Evolutionary conservation across 2,329 filamentous ascomycete genomes (phyloP).

Genomic region (Diaporthe sp.): DNA sequence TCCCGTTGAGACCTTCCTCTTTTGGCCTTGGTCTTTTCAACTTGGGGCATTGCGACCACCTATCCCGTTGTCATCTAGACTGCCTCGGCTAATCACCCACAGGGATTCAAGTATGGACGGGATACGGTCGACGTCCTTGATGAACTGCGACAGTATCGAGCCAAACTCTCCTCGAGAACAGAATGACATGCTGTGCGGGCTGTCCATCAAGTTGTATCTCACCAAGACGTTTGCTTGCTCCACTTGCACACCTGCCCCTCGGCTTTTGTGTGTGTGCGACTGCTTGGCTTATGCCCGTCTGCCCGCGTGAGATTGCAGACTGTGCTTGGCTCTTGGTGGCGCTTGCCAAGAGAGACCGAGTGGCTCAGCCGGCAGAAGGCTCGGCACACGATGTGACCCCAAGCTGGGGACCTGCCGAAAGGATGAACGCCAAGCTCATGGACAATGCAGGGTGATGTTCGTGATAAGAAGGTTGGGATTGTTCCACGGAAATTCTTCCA

Average conservation of each 20-base stretch:
- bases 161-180: neutral
- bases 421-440: slow-evolving; percentile 3
- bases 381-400: slow-evolving; percentile 26
- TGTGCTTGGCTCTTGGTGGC: neutral
- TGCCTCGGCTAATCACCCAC: neutral
- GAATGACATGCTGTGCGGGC: too few relatives aligned
- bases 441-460: neutral
- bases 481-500: slow-evolving; percentile 6
- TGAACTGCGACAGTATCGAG: neutral
- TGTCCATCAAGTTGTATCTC: too few relatives aligned
- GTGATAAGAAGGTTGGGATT: slow-evolving; percentile 20
- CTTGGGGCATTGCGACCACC: neutral
- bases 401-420: slow-evolving; percentile 26
- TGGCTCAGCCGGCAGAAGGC: neutral
- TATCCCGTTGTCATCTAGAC: neutral
- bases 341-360: slow-evolving; percentile 9
- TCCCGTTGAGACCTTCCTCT: slow-evolving; percentile 16
- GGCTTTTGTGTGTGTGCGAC: too few relatives aligned
- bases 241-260: neutral
- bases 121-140: neutral
- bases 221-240: neutral
- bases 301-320: neutral
- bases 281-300: neutral
- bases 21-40: neutral
- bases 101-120: neutral